A percentile compares a stretch with the other conserved stretches of the same genome.
phyloP scores from a whole-genome alignment of 371 early-diverging fungal species.

The Actinomucor elegans region DNA sequence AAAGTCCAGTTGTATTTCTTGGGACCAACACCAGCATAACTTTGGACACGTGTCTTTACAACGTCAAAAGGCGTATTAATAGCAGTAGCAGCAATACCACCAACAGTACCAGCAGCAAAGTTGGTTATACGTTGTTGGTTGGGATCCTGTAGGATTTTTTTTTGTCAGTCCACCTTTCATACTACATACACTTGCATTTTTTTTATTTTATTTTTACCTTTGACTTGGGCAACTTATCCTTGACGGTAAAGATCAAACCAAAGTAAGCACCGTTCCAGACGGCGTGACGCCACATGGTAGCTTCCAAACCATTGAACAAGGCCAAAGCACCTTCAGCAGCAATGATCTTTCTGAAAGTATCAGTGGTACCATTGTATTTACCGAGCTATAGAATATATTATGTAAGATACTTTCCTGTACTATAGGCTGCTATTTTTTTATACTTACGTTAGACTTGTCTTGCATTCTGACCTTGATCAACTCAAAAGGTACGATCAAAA shows the following conservation, averaged over 20 bases:
- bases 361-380: conserved; percentile 75
- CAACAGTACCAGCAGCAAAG: conserved; percentile 93
- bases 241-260: conserved; percentile 85
- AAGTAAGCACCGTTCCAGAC: conserved; percentile 93
- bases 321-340: conserved; percentile 77
- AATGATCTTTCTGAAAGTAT: conserved; percentile 74
- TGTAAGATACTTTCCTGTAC: no score
- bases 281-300: conserved; percentile 94
- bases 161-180: background rate
- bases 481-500: conserved; percentile 91
- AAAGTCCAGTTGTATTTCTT: conserved; percentile 88
- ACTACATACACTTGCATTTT: background rate
- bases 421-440: background rate
- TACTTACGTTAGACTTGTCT: conserved; percentile 72
- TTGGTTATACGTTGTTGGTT: conserved; percentile 79
- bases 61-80: conserved; percentile 97
- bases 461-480: conserved; percentile 95
- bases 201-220: conserved; percentile 42
- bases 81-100: conserved; percentile 94
- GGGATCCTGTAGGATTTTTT: conserved; percentile 54
- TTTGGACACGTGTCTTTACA: conserved; percentile 96
- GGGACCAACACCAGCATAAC: conserved; percentile 63
- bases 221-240: conserved; percentile 77
- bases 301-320: conserved; percentile 93
- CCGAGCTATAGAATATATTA: conserved; percentile 48